A percentile compares a stretch with the other conserved stretches of the same genome.
These are phyloP conservation scores for Alternaria triticimaculans DNA, from an alignment of 2,329 filamentous ascomycete genomes.

Conservation along the genomic window DNA sequence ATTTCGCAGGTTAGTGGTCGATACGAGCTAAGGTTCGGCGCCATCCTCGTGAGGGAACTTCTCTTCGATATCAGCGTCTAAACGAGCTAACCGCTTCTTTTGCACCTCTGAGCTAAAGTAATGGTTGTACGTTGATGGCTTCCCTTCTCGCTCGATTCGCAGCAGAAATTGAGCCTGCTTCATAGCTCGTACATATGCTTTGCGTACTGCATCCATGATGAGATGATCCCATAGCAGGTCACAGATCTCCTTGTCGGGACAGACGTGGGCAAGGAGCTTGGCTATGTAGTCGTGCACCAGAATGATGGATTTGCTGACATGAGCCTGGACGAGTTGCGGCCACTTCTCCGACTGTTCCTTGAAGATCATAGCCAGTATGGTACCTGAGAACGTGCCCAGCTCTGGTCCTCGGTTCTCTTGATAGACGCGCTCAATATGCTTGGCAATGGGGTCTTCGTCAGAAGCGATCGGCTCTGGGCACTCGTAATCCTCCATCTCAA, in stretches of 20 bases:
- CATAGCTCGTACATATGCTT: constrained; percentile 57
- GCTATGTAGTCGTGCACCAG: constrained; percentile 62
- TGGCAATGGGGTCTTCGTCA: constrained; percentile 3
- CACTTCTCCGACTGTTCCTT: constrained; percentile 62
- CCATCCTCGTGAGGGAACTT: not conserved
- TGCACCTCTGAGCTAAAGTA: constrained; percentile 55
- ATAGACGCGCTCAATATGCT: constrained; percentile 3
- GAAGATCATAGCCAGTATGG: constrained; percentile 19
- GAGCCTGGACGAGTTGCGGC: constrained; percentile 55
- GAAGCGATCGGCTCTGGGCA: not conserved
- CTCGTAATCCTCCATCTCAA: not conserved
- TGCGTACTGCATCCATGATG: constrained; percentile 56
- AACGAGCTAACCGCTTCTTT: constrained; percentile 38
- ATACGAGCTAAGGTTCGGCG: not conserved
- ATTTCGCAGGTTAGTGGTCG: not conserved
- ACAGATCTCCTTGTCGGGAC: constrained; percentile 54
- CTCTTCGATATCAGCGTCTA: not conserved
- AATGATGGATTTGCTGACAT: constrained; percentile 60
- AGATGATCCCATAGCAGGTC: constrained; percentile 51
- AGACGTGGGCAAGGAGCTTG: constrained; percentile 52
- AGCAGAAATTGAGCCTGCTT: constrained; percentile 61
- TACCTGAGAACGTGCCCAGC: constrained; percentile 8
- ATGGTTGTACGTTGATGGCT: constrained; percentile 60
- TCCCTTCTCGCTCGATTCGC: constrained; percentile 56
- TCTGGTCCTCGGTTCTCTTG: constrained; percentile 3